Conservation (phyloP, 108 stramenopile genomes). For the Parietichytrium sp. region DNA sequence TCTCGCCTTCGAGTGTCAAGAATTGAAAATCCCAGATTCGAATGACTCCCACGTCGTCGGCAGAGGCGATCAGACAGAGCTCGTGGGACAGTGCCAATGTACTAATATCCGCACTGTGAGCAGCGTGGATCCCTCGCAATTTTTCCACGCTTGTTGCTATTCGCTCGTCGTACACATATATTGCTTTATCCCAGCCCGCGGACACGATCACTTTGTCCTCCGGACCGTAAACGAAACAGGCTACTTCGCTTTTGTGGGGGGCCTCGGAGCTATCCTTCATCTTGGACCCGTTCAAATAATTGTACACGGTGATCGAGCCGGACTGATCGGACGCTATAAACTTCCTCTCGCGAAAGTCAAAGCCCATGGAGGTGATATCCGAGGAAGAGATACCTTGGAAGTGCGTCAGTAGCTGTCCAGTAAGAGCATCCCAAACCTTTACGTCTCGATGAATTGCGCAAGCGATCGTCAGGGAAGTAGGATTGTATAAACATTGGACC, state of each 20-base stretch:
- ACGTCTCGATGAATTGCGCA: constrained; percentile 29
- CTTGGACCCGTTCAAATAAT: constrained; percentile 38
- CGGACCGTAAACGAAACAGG: constrained; percentile 37
- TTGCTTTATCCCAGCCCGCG: constrained; percentile 33
- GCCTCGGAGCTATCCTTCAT: constrained; percentile 7
- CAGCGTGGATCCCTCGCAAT: neutral
- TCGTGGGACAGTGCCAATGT: constrained; percentile 16
- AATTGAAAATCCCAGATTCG: constrained; percentile 44
- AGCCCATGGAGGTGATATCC: constrained; percentile 23
- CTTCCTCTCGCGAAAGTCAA: constrained; percentile 37
- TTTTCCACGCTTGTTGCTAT: neutral
- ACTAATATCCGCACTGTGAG: constrained; percentile 29
- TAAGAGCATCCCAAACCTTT: constrained; percentile 39
- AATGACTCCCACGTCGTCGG: neutral
- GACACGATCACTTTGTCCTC: constrained; percentile 42
- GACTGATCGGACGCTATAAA: constrained; percentile 34
- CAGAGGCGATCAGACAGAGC: constrained; percentile 38
- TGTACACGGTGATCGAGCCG: constrained; percentile 18
- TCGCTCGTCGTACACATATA: constrained; percentile 38
- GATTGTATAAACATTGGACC: neutral
- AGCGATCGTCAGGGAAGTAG: constrained; percentile 15
- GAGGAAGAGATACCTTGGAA: neutral
- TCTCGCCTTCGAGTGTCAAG: constrained; percentile 37
- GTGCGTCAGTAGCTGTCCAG: constrained; percentile 5
- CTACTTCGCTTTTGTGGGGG: neutral